Conservation (phyloP, 768 basidiomycete genomes). For the Udeniomyces megalosporus region DNA sequence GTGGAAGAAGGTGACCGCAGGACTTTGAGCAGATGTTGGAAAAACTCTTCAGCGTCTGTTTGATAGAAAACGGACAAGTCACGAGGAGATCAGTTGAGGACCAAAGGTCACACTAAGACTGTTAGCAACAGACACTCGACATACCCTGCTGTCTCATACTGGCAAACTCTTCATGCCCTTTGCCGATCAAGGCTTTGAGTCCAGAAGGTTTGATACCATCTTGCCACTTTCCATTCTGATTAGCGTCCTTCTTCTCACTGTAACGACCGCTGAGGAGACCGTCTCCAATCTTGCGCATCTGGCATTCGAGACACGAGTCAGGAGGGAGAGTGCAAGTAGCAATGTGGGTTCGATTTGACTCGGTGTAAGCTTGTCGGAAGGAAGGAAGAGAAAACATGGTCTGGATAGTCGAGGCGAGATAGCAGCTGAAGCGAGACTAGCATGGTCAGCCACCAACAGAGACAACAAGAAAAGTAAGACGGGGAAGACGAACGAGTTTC, state of each 20-base stretch:
- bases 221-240: conserved; percentile 41
- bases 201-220: conserved; percentile 62
- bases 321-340: conserved; percentile 48
- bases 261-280: conserved; percentile 87
- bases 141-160: conserved; percentile 77
- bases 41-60: conserved; percentile 90
- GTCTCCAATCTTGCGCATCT: conserved; percentile 80
- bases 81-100: background rate
- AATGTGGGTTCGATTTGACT: conserved; percentile 39
- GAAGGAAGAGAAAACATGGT: conserved; percentile 60
- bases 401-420: conserved; percentile 90
- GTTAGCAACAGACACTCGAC: background rate
- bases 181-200: conserved; percentile 80
- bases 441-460: background rate
- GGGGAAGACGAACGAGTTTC: conserved; percentile 48
- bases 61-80: too few relatives aligned
- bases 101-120: too few relatives aligned
- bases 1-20: conserved; percentile 33
- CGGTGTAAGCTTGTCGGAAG: conserved; percentile 57
- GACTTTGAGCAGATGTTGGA: conserved; percentile 58
- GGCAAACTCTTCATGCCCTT: conserved; percentile 80
- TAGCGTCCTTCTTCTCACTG: conserved; percentile 36
- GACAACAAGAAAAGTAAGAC: background rate
- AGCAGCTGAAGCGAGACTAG: conserved; percentile 45
- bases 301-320: conserved; percentile 81